Conservation (phyloP, 371 early-diverging fungal genomes). For the Basidiobolus meristosporus region DNA sequence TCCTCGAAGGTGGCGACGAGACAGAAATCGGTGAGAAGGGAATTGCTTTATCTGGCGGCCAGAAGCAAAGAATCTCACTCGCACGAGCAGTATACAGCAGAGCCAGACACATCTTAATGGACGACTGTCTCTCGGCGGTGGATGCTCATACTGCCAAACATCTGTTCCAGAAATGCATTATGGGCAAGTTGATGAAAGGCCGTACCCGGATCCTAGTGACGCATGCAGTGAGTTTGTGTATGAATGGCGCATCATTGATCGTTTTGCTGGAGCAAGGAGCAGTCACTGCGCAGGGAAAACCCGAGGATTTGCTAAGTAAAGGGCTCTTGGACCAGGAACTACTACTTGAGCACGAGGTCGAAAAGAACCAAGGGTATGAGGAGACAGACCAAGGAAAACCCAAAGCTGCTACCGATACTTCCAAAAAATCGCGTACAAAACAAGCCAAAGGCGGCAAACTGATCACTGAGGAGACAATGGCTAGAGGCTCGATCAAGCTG, state of each 20-base stretch:
- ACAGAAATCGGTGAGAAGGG: conserved; percentile 89
- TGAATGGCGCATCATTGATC: not conserved
- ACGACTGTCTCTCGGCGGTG: conserved; percentile 68
- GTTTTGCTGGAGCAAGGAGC: not conserved
- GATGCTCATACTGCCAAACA: conserved; percentile 80
- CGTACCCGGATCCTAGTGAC: conserved; percentile 77
- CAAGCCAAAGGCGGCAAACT: conserved; percentile 23
- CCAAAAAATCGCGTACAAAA: too few species aligned
- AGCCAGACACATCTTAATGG: conserved; percentile 52
- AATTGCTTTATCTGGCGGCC: conserved; percentile 54
- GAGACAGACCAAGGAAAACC: too few species aligned
- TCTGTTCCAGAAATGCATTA: conserved; percentile 45
- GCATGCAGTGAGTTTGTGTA: conserved; percentile 40
- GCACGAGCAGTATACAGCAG: conserved; percentile 72
- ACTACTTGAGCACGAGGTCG: too few species aligned
- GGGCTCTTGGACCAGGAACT: too few species aligned
- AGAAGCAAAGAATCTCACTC: conserved; percentile 59
- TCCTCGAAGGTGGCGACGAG: conserved; percentile 64
- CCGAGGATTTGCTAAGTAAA: not conserved
- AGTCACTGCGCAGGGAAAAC: not conserved
- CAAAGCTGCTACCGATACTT: too few species aligned
- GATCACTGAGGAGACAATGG: conserved; percentile 39
- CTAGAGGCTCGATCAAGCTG: conserved; percentile 35
- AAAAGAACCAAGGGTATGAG: too few species aligned
- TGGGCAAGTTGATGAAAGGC: conserved; percentile 41